Evolutionary conservation across 768 basidiomycete species (phyloP).

Genomic region (Tulasnella sp.): DNA sequence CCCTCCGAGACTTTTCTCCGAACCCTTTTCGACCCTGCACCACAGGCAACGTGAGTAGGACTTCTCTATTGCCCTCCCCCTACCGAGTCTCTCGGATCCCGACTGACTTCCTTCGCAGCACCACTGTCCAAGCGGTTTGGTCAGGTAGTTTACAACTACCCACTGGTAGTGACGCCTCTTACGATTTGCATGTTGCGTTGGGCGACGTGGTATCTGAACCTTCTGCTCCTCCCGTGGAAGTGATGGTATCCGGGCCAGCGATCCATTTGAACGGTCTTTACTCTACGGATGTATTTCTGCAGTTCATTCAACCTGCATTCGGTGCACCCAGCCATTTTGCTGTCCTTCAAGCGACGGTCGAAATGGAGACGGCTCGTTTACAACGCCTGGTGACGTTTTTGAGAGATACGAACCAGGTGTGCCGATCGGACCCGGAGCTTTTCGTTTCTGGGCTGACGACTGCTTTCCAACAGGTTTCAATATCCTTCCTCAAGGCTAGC

Average conservation of each 20-base stretch:
- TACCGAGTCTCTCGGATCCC: no score
- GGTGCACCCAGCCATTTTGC: not conserved
- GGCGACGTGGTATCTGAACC: not conserved
- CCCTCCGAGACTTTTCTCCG: not conserved
- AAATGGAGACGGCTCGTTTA: not conserved
- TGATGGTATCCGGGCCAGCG: not conserved
- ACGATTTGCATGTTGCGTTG: not conserved
- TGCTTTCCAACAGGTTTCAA: not conserved
- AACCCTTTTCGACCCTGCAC: not conserved
- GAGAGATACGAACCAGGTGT: not conserved
- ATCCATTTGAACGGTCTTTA: not conserved
- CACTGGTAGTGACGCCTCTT: not conserved
- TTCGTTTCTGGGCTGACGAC: not conserved
- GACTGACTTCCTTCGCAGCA: not conserved
- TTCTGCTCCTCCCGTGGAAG: not conserved
- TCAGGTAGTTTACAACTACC: not conserved
- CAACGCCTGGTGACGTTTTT: not conserved
- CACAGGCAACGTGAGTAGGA: not conserved
- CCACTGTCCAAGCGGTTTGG: not conserved
- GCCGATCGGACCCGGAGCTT: not conserved
- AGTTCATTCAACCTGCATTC: constrained; percentile 12
- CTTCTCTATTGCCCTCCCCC: not conserved
- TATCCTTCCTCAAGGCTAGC: not conserved
- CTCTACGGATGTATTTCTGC: not conserved
- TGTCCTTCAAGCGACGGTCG: not conserved